Evolutionary conservation across 495 filamentous ascomycete species (phyloP).

Genomic region (Staphylotrichum tortipilum): DNA sequence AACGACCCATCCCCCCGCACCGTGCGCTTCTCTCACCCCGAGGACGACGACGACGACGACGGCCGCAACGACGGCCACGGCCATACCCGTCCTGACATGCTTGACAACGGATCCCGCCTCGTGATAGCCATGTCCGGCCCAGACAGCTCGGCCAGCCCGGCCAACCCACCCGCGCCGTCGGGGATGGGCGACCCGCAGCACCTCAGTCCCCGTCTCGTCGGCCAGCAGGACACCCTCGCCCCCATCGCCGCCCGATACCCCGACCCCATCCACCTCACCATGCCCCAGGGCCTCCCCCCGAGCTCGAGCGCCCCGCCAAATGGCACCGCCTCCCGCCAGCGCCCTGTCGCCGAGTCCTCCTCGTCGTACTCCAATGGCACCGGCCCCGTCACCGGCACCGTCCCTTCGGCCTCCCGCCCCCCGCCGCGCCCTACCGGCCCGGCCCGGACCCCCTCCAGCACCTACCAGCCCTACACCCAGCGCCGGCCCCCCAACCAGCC

Average conservation of each 20-base stretch:
- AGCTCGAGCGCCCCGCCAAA: conserved; percentile 19
- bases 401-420: conserved; percentile 19
- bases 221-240: conserved; percentile 41
- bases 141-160: conserved; percentile 52
- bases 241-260: conserved; percentile 33
- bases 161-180: no score
- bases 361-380: conserved; percentile 22
- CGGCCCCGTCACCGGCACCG: no score
- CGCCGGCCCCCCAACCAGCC: conserved; percentile 26
- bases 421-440: conserved; percentile 30
- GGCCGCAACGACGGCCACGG: no score
- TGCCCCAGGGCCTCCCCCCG: conserved; percentile 26
- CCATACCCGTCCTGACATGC: conserved; percentile 23
- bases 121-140: conserved; percentile 49
- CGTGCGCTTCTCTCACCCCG: conserved; percentile 44
- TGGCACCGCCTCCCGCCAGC: conserved; percentile 26
- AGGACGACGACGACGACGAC: conserved; percentile 21
- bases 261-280: conserved; percentile 26
- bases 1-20: conserved; percentile 43
- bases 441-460: conserved; percentile 40
- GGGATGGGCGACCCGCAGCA: conserved; percentile 50
- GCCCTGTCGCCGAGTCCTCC: conserved; percentile 15
- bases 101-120: conserved; percentile 37
- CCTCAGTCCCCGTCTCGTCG: conserved; percentile 37
- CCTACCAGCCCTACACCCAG: conserved; percentile 39